phyloP scores from a whole-genome alignment of 169 alveolate species.

The Babesia ovata region DNA sequence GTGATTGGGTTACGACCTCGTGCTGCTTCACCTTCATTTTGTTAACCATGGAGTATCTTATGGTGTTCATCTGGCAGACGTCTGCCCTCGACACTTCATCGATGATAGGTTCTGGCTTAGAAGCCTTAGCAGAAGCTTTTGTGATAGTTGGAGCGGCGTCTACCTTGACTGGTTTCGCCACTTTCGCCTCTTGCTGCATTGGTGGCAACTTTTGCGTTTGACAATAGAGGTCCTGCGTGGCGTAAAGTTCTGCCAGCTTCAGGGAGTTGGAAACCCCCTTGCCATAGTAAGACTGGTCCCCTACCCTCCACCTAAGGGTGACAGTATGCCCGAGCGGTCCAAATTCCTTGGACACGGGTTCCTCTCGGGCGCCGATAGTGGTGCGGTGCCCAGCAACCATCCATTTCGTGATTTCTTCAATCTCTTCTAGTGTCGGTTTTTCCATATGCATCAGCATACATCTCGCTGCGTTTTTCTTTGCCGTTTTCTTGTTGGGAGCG shows the following conservation, averaged over 20 bases:
- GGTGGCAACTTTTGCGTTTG: conserved; percentile 11
- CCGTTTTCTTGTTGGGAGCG: conserved; percentile 50
- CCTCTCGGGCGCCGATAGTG: conserved; percentile 17
- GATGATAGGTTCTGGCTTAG: not conserved
- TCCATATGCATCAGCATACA: conserved; percentile 25
- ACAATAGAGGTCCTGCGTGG: conserved; percentile 47
- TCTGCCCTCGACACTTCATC: conserved; percentile 53
- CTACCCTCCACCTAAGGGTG: conserved; percentile 40
- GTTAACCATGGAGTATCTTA: conserved; percentile 14
- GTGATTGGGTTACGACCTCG: conserved; percentile 1
- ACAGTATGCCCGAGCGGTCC: conserved; percentile 40
- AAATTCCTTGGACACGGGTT: conserved; percentile 15
- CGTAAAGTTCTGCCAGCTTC: conserved; percentile 56
- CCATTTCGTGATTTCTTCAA: conserved; percentile 59
- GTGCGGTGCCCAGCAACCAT: conserved; percentile 52
- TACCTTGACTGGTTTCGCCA: not conserved
- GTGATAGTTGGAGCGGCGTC: no score
- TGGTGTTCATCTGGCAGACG: conserved; percentile 48
- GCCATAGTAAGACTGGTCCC: conserved; percentile 20
- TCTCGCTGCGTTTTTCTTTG: conserved; percentile 56
- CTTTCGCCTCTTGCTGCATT: conserved; percentile 5
- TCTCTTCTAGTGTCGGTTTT: conserved; percentile 38
- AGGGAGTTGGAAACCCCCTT: conserved; percentile 34
- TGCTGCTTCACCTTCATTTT: conserved; percentile 52
- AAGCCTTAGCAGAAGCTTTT: not conserved